Conservation (phyloP, 805 yeast genomes). For the Cephaloascus fragrans region DNA sequence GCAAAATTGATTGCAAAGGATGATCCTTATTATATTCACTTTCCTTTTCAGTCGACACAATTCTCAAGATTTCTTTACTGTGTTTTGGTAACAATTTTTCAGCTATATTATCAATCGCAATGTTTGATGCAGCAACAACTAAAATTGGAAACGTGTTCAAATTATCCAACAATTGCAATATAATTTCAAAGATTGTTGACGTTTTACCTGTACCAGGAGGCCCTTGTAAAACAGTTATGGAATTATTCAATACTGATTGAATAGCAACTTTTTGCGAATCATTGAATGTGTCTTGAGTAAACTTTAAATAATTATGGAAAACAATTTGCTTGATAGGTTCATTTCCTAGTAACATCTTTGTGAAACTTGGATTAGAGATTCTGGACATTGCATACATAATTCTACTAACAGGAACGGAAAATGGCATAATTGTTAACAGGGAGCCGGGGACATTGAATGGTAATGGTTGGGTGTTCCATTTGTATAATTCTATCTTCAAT, state of each 20-base stretch:
- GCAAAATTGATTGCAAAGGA: conserved; percentile 47
- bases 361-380: conserved; percentile 41
- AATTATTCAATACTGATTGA: conserved; percentile 41
- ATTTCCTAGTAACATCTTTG: conserved; percentile 44
- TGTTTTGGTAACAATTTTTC: conserved; percentile 49
- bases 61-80: conserved; percentile 43
- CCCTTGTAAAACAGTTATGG: conserved; percentile 37
- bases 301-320: conserved; percentile 44
- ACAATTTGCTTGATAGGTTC: conserved; percentile 44
- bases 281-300: conserved; percentile 39
- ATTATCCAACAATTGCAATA: conserved; percentile 44
- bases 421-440: conserved; percentile 40
- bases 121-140: conserved; percentile 69
- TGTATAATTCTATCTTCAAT: conserved; percentile 40
- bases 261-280: conserved; percentile 48
- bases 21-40: conserved; percentile 49
- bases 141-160: conserved; percentile 52
- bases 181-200: conserved; percentile 30
- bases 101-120: conserved; percentile 70
- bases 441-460: conserved; percentile 32
- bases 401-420: conserved; percentile 53
- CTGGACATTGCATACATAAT: conserved; percentile 59
- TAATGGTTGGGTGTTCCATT: conserved; percentile 46
- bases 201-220: conserved; percentile 37
- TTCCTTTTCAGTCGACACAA: conserved; percentile 52